Conservation (phyloP, 495 filamentous ascomycete species). For the Hypoxylon trugodes region DNA sequence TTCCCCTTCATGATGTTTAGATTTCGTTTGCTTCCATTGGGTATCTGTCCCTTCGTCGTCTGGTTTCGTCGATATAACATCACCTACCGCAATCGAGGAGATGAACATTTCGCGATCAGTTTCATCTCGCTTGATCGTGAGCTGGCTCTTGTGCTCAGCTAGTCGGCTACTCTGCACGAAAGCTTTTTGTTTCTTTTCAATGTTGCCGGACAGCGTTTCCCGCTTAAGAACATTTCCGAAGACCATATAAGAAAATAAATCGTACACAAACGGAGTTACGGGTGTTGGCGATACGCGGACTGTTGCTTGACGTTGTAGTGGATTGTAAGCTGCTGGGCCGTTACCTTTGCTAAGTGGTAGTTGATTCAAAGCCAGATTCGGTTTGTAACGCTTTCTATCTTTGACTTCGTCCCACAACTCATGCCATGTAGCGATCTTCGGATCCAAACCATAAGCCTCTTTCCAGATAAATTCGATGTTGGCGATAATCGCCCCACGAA, state of each 20-base stretch:
- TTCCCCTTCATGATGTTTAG: slow-evolving; percentile 48
- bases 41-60: slow-evolving; percentile 50
- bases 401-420: slow-evolving; percentile 29
- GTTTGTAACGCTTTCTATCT: slow-evolving; percentile 22
- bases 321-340: background rate
- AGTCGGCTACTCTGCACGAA: slow-evolving; percentile 26
- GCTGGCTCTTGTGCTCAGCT: slow-evolving; percentile 3
- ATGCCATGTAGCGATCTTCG: slow-evolving; percentile 25
- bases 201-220: slow-evolving; percentile 14
- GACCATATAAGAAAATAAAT: slow-evolving; percentile 68
- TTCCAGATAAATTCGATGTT: slow-evolving; percentile 71
- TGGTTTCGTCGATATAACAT: slow-evolving; percentile 53
- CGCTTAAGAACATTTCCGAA: slow-evolving; percentile 60
- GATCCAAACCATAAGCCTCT: slow-evolving; percentile 58
- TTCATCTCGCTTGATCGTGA: slow-evolving; percentile 11
- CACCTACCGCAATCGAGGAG: slow-evolving; percentile 46
- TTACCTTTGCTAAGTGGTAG: background rate
- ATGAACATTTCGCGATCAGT: slow-evolving; percentile 17
- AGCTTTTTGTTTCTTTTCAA: slow-evolving; percentile 12
- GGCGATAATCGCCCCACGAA: slow-evolving; percentile 61
- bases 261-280: slow-evolving; percentile 71
- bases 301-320: slow-evolving; percentile 13
- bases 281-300: slow-evolving; percentile 55
- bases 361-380: slow-evolving; percentile 15
- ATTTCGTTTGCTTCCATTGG: slow-evolving; percentile 61